Evolutionary conservation across 140 eudicot species (phyloP), one percentile per base, ranked within the genome.

Genomic region (Stevia rebaudiana): DNA sequence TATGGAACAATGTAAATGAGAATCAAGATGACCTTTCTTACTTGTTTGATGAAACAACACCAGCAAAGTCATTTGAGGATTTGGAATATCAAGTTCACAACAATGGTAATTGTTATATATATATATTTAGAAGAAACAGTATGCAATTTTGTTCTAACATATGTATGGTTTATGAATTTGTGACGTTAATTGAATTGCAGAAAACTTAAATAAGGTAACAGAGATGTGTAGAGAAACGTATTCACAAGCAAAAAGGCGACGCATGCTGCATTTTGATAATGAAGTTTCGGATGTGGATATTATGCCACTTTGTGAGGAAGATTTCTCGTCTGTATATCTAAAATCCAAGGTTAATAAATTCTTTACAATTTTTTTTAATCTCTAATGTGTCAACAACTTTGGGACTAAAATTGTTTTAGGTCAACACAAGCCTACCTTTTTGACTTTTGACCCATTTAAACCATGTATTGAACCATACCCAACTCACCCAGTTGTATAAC

Each of bases 61-160:
- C 98, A 6, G 76, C 88, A 33, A 91, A 83, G 66, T 84, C 91
- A 58, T 91, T 91, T 52, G 96, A 91, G 54, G 95, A 91, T 63
- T 43, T 87, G 69, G 63, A 82, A 64, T 85, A 72, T 68, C 82
- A 83, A 61, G 80, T 60, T 51, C 36, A 68, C 57, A 15, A 54
- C 40, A 13, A 65, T 58, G 95, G 98, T 83, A 76, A 16, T 33
- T 49, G n/a, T n/a, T n/a, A n/a, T n/a, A n/a, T n/a, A n/a, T 37
- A 54, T 23, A 46, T 42, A 6, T 49, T 60, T 41, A 16, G 22
- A 55, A 19, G 11, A 52, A 53, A 54, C 7, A 43, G 22, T 31
- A 71, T 18, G n/a, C 52, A 25, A n/a, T 62, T 68, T 46, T 68
- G 31, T 61, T 61, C 44, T 40, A 10, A 3, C 3, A 3, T 24